These are phyloP conservation scores for Candida dendrica DNA, from an alignment of 805 yeast species.

Conservation along the genomic window DNA sequence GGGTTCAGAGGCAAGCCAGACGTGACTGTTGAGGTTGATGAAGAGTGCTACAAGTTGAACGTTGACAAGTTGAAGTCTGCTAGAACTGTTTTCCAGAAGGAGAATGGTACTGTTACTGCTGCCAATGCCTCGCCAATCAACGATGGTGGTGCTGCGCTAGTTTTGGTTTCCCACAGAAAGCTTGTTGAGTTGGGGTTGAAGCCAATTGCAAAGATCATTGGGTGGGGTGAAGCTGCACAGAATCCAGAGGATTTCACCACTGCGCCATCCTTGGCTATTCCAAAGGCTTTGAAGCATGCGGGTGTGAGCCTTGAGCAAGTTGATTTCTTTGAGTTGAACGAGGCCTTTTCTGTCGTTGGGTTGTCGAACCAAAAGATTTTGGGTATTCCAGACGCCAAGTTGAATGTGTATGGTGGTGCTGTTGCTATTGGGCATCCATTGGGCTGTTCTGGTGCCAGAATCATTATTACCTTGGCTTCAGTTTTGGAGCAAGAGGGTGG, in stretches of 20 bases:
- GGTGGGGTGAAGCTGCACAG: constrained; percentile 99
- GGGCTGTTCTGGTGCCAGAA: constrained; percentile 94
- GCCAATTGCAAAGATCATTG: constrained; percentile 83
- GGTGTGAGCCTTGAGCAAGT: constrained; percentile 55
- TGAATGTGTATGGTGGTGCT: constrained; percentile 92
- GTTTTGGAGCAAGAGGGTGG: constrained; percentile 81
- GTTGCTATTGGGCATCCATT: constrained; percentile 94
- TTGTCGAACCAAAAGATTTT: constrained; percentile 76
- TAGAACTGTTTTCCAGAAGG: constrained; percentile 91
- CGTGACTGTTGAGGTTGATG: constrained; percentile 64
- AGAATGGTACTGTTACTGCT: constrained; percentile 93
- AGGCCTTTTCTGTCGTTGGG: constrained; percentile 97
- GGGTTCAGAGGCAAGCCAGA: constrained; percentile 92
- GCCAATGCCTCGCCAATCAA: constrained; percentile 94
- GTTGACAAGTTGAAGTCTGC: constrained; percentile 73
- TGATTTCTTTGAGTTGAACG: constrained; percentile 93
- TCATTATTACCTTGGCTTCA: constrained; percentile 77
- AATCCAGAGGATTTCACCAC: constrained; percentile 92
- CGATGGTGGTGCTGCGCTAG: constrained; percentile 96
- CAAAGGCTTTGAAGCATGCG: constrained; percentile 92
- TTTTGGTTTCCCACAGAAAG: constrained; percentile 79
- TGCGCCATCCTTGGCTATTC: constrained; percentile 91
- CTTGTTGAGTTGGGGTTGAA: constrained; percentile 77
- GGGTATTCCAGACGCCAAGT: constrained; percentile 53
- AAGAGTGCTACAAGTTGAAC: constrained; percentile 74